Conservation (phyloP, 768 basidiomycete species). For the Suillus lakei region DNA sequence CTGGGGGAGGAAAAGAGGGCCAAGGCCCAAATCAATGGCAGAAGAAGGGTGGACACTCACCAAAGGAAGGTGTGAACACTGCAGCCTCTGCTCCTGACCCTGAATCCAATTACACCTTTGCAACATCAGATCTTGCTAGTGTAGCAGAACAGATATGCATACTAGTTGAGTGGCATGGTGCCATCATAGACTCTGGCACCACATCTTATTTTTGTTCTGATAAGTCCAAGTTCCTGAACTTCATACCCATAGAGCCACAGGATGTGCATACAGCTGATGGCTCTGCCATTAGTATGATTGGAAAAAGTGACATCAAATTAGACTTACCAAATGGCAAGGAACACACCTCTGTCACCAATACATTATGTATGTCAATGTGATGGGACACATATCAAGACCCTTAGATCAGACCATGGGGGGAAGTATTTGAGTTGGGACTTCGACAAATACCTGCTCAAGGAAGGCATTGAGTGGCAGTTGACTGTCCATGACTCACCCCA, state of each 20-base stretch:
- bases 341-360: not conserved
- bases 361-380: too few relatives aligned
- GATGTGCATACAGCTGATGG: not conserved
- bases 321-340: not conserved
- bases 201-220: constrained; percentile 3
- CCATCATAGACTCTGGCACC: constrained; percentile 6
- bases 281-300: not conserved
- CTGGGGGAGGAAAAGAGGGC: constrained; percentile 6
- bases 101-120: not conserved
- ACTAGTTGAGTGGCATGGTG: not conserved
- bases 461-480: too few relatives aligned
- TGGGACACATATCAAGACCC: too few relatives aligned
- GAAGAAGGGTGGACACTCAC: not conserved
- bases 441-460: too few relatives aligned
- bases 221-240: not conserved
- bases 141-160: not conserved
- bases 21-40: constrained; percentile 6
- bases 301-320: not conserved
- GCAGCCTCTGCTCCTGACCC: too few relatives aligned
- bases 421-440: too few relatives aligned
- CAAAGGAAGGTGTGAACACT: too few relatives aligned
- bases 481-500: too few relatives aligned
- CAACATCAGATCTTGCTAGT: not conserved
- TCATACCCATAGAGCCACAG: not conserved
- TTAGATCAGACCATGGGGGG: too few relatives aligned